Percentiles rank a stretch among this genome's conserved stretches.
These are phyloP conservation scores for Ceratobasidium sp. DNA, from an alignment of 1,284 basidiomycete genomes.

Conservation along the genomic window DNA sequence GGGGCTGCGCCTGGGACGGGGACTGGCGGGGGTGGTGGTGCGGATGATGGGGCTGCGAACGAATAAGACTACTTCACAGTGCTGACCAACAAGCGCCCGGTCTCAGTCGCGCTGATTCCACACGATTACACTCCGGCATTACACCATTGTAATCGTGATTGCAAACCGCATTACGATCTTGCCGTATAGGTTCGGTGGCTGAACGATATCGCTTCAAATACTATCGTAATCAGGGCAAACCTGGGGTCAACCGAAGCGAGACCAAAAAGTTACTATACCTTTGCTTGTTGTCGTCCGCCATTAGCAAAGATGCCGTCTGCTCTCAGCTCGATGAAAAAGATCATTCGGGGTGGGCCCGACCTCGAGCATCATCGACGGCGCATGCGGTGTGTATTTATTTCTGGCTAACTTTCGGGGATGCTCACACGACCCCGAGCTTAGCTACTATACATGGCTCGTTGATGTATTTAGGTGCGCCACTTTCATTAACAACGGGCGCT, in stretches of 20 bases:
- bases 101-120: neutral
- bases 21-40: conserved; percentile 28
- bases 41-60: conserved; percentile 23
- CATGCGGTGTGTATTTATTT: conserved; percentile 18
- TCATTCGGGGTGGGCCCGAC: conserved; percentile 25
- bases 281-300: no score
- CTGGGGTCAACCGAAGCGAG: neutral
- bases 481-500: neutral
- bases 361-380: conserved; percentile 28
- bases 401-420: neutral
- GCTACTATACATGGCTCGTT: conserved; percentile 41
- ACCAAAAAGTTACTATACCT: no score
- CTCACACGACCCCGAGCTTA: neutral
- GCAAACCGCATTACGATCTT: no score
- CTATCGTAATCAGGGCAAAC: neutral
- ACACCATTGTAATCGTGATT: neutral
- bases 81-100: conserved; percentile 44
- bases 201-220: no score
- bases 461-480: conserved; percentile 34
- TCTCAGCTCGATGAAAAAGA: conserved; percentile 9
- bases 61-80: neutral
- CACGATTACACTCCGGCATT: neutral
- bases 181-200: no score
- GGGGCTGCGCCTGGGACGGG: neutral
- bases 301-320: conserved; percentile 17